Conservation (phyloP, 352 stramenopile species). For the Aphanomyces euteiches region DNA sequence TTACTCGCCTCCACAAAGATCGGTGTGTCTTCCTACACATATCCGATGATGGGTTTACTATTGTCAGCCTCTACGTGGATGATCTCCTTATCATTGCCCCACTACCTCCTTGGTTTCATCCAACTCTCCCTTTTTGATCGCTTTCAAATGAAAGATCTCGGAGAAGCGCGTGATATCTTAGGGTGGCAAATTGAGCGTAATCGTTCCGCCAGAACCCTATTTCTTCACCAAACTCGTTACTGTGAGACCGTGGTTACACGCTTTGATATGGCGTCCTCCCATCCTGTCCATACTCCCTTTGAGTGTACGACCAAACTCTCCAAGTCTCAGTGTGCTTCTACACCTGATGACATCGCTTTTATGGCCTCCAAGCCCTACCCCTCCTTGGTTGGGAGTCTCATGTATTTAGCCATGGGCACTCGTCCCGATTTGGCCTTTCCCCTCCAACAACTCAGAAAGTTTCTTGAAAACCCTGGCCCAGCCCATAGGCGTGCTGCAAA, state of each 20-base stretch:
- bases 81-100: background rate
- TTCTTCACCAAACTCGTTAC: background rate
- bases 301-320: background rate
- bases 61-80: background rate
- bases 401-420: slow-evolving; percentile 8
- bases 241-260: background rate
- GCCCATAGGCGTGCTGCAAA: background rate
- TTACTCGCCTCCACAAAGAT: slow-evolving; percentile 4
- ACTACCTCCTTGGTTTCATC: background rate
- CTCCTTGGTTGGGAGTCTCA: background rate
- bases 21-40: background rate
- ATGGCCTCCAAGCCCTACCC: background rate
- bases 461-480: background rate
- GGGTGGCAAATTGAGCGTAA: background rate
- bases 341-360: background rate
- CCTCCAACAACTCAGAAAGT: background rate
- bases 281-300: background rate
- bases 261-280: background rate
- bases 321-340: background rate
- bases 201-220: background rate
- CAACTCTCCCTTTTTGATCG: background rate
- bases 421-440: background rate
- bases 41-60: background rate
- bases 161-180: background rate
- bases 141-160: background rate